Percentiles rank a stretch among this genome's conserved stretches.
phyloP scores from a whole-genome alignment of 2,329 filamentous ascomycete species.

The Mycogone perniciosa region DNA sequence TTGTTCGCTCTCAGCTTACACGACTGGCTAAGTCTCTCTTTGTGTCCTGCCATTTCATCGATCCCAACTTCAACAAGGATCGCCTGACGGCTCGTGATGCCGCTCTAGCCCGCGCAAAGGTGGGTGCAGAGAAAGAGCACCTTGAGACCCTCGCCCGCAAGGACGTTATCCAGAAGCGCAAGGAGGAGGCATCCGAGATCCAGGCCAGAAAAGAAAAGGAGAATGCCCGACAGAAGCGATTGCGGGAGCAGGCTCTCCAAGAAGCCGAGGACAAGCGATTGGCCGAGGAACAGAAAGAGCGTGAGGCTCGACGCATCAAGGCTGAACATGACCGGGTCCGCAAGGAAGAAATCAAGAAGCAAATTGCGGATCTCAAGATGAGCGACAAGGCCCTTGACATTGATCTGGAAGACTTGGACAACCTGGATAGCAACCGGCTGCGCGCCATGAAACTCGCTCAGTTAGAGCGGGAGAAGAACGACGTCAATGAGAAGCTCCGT shows the following conservation, averaged over 20 bases:
- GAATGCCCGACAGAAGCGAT: conserved; percentile 79
- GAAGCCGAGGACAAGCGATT: conserved; percentile 86
- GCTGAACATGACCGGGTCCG: conserved; percentile 85
- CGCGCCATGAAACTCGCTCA: conserved; percentile 93
- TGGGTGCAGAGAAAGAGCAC: conserved; percentile 89
- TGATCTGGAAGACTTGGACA: conserved; percentile 74
- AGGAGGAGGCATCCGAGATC: conserved; percentile 86
- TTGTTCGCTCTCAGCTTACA: conserved; percentile 89
- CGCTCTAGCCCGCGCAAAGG: conserved; percentile 74
- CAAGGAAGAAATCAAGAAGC: conserved; percentile 89
- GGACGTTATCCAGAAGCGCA: conserved; percentile 90
- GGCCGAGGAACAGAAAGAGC: conserved; percentile 85
- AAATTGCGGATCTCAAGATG: conserved; percentile 85
- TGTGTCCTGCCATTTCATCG: conserved; percentile 92
- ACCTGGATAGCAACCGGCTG: conserved; percentile 81
- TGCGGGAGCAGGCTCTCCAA: conserved; percentile 79
- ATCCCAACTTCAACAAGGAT: conserved; percentile 78
- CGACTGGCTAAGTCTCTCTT: conserved; percentile 87
- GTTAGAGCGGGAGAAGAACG: conserved; percentile 96
- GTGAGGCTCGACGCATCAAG: conserved; percentile 78
- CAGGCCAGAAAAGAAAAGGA: conserved; percentile 87
- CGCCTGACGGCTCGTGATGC: conserved; percentile 72
- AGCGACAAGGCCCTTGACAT: conserved; percentile 70
- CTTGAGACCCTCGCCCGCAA: conserved; percentile 77
- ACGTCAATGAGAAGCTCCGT: conserved; percentile 82